Evolutionary conservation across 306 rosid species (phyloP), one percentile per base, ranked within the genome.

Genomic region (Medicago lupulina): DNA sequence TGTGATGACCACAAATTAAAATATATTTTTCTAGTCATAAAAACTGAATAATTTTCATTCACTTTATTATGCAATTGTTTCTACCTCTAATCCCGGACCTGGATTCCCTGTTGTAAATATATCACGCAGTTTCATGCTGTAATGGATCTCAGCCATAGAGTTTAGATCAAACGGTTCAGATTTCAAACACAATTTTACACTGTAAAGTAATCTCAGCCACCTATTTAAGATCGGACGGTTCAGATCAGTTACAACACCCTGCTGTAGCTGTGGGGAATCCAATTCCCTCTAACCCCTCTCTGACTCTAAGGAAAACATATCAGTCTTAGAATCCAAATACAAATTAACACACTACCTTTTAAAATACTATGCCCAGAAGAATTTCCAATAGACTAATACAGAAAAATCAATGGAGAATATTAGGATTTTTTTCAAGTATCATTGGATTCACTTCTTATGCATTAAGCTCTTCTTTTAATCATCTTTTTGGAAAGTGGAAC

Each of bases 401-500:
- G 2, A 44, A 68, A 80, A 74, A 31, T 15, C 21, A 25, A 69
- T 61, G 84, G 81, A 76, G 73, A 62, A 6, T 76, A 9, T 7
- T 61, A 6, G 73, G 84, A 18, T 81, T 81, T 43, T 1, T 69
- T 2, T 81, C 74, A 53, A 41, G 77, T 63, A 9, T 68, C 9
- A 10, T 53, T 41, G 84, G 84, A 76, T 14, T 70, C 1, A 18
- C 51, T 14, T 76, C 54, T 31, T 81, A 62, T 54, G 74, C 77
- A 21, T 9, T 40, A 1, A 81, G 81, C 50, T 76, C 84, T 13
- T 81, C 77, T 62, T 81, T 81, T 70, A 61, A 28, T n/a, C 69
- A 62, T 10, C 46, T 81, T 41, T 76, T 76, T 41, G 81, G 84
- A 70, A 76, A 75, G 6, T 81, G 74, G 77, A 81, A 47, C 81